phyloP scores from a whole-genome alignment of 2,329 filamentous ascomycete genomes.

The Penicillium sp. region DNA sequence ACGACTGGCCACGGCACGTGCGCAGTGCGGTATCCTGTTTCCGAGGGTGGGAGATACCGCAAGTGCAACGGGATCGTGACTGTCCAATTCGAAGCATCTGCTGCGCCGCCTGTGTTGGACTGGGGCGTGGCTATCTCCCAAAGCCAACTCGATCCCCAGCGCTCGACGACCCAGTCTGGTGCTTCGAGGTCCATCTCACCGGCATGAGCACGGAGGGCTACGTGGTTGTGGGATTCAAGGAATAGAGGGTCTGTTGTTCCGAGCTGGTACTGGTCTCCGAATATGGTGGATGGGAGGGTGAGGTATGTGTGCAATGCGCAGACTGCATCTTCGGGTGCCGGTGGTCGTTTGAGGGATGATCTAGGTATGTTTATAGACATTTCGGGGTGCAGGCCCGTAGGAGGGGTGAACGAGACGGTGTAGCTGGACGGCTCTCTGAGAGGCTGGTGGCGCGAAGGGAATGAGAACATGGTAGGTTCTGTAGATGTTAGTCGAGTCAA shows the following conservation, averaged over 20 bases:
- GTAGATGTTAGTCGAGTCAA: constrained; percentile 9
- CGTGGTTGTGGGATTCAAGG: constrained; percentile 76
- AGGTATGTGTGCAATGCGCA: constrained; percentile 79
- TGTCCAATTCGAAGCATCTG: constrained; percentile 31
- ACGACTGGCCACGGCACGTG: constrained; percentile 78
- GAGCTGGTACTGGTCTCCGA: constrained; percentile 86
- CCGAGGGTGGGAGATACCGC: constrained; percentile 71
- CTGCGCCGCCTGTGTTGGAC: neutral
- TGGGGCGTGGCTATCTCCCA: constrained; percentile 68
- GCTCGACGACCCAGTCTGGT: constrained; percentile 72
- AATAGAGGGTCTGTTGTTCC: constrained; percentile 62
- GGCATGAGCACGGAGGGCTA: constrained; percentile 65
- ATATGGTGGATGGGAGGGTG: constrained; percentile 77
- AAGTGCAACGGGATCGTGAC: constrained; percentile 75
- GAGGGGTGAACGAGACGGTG: constrained; percentile 63
- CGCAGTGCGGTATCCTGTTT: constrained; percentile 55
- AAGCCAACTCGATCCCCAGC: constrained; percentile 79
- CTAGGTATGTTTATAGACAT: constrained; percentile 67
- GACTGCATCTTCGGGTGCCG: constrained; percentile 49
- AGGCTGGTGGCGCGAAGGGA: constrained; percentile 75
- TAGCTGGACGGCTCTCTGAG: constrained; percentile 56
- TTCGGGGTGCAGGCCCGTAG: constrained; percentile 81
- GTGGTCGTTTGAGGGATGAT: constrained; percentile 49
- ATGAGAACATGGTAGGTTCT: constrained; percentile 79
- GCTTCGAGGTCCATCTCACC: constrained; percentile 87